A percentile compares a stretch with the other conserved stretches of the same genome.
Conservation (phyloP, 345 rosid species). For the Gossypium arboreum region DNA sequence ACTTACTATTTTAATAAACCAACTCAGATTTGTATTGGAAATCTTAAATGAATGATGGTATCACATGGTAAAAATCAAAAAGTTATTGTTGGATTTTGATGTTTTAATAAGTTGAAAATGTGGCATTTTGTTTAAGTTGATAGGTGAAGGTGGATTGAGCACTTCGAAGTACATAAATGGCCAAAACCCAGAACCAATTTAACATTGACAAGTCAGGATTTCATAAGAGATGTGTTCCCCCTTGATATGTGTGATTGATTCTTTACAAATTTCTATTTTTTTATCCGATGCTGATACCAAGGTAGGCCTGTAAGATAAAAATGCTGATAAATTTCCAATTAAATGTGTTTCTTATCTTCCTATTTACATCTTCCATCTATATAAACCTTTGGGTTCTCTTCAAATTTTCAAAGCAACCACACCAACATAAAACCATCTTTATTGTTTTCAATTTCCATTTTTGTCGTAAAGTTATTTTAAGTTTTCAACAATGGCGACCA, state of each 20-base stretch:
- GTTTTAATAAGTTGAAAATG: background rate
- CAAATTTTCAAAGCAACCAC: slow-evolving; percentile 11
- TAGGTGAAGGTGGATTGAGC: background rate
- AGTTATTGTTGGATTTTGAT: background rate
- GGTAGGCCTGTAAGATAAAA: background rate
- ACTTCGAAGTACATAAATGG: background rate
- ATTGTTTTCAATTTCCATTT: background rate
- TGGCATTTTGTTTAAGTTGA: background rate
- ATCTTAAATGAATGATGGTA: too few species aligned
- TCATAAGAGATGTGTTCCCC: background rate
- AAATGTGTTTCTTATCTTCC: slow-evolving; percentile 16
- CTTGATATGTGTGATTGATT: slow-evolving; percentile 26
- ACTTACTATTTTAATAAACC: too few species aligned
- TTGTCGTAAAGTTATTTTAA: background rate
- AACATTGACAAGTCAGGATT: background rate
- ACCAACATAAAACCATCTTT: background rate
- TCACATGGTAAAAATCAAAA: background rate
- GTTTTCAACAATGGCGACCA: slow-evolving; percentile 19
- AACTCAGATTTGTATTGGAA: too few species aligned
- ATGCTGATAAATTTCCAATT: background rate
- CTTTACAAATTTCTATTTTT: background rate
- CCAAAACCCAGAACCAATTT: background rate
- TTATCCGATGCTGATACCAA: slow-evolving; percentile 21
- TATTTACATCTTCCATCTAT: slow-evolving; percentile 8
- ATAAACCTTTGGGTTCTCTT: slow-evolving; percentile 10